Conservation (phyloP, 495 filamentous ascomycete species). For the Melanomma pulvis-pyrius region DNA sequence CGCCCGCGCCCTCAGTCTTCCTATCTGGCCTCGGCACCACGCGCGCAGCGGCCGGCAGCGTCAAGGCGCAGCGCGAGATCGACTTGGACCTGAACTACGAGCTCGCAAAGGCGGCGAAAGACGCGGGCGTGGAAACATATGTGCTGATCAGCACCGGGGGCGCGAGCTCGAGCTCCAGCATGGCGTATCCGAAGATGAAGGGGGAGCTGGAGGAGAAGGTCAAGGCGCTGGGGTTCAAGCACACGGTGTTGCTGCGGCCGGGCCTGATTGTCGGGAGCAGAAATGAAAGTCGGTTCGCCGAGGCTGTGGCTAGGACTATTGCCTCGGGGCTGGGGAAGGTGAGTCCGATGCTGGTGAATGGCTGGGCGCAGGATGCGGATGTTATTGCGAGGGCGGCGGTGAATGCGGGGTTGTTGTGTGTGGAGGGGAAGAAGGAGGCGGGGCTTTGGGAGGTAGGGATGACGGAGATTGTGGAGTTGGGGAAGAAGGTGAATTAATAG, state of each 20-base stretch:
- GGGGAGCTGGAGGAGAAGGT: conserved; percentile 77
- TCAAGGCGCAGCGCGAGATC: conserved; percentile 55
- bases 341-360: conserved; percentile 61
- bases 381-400: conserved; percentile 77
- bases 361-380: conserved; percentile 72
- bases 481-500: conserved; percentile 25
- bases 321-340: conserved; percentile 57
- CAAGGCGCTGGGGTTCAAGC: conserved; percentile 69
- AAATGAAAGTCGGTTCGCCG: conserved; percentile 56
- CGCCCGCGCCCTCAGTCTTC: conserved; percentile 41
- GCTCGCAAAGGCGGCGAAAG: conserved; percentile 54
- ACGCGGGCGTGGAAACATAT: conserved; percentile 54
- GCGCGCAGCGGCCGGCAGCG: conserved; percentile 49
- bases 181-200: conserved; percentile 69
- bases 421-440: conserved; percentile 43
- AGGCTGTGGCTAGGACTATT: conserved; percentile 54
- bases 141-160: conserved; percentile 50
- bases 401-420: conserved; percentile 51
- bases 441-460: conserved; percentile 40
- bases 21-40: conserved; percentile 56
- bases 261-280: conserved; percentile 74
- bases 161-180: conserved; percentile 28
- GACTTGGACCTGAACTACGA: conserved; percentile 55
- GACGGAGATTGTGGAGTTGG: conserved; percentile 44
- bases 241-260: conserved; percentile 72